A percentile compares a stretch with the other conserved stretches of the same genome.
phyloP scores from a whole-genome alignment of 1,284 basidiomycete species.

The Thelephora terrestris region DNA sequence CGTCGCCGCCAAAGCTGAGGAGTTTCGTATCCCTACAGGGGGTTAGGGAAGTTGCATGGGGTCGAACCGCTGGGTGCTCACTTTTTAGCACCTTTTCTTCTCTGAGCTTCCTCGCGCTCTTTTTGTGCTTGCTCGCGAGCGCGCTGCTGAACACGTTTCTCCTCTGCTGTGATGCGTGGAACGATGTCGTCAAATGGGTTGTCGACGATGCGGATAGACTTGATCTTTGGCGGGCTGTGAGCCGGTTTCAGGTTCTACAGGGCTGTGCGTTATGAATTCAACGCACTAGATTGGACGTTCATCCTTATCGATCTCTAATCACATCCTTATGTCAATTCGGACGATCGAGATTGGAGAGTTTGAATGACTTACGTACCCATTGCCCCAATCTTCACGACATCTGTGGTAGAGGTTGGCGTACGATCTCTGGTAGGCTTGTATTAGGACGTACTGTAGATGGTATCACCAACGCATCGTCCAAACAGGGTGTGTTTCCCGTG shows the following conservation, averaged over 20 bases:
- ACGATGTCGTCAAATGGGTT: conserved; percentile 94
- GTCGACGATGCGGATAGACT: conserved; percentile 73
- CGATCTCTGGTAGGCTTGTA: conserved; percentile 4
- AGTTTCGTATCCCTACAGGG: conserved; percentile 75
- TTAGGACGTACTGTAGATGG: conserved; percentile 70
- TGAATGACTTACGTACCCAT: conserved; percentile 48
- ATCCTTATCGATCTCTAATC: conserved; percentile 69
- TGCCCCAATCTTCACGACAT: conserved; percentile 85
- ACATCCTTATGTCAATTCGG: conserved; percentile 52
- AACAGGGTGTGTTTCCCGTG: conserved; percentile 87
- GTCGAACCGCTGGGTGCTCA: conserved; percentile 24
- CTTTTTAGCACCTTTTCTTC: conserved; percentile 78
- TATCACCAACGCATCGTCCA: conserved; percentile 73
- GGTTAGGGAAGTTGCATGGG: conserved; percentile 1
- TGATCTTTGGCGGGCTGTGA: conserved; percentile 80
- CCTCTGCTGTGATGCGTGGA: conserved; percentile 91
- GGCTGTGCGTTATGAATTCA: background rate
- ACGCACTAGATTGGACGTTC: conserved; percentile 81
- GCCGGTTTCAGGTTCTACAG: conserved; percentile 1
- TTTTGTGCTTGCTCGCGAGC: conserved; percentile 68
- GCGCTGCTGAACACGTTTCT: conserved; percentile 73
- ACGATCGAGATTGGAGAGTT: conserved; percentile 72
- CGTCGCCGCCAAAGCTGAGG: conserved; percentile 72
- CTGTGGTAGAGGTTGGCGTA: conserved; percentile 26
- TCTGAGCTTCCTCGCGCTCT: conserved; percentile 68